Conservation (phyloP, 2,329 filamentous ascomycete genomes). For the Phialophora macrospora region DNA sequence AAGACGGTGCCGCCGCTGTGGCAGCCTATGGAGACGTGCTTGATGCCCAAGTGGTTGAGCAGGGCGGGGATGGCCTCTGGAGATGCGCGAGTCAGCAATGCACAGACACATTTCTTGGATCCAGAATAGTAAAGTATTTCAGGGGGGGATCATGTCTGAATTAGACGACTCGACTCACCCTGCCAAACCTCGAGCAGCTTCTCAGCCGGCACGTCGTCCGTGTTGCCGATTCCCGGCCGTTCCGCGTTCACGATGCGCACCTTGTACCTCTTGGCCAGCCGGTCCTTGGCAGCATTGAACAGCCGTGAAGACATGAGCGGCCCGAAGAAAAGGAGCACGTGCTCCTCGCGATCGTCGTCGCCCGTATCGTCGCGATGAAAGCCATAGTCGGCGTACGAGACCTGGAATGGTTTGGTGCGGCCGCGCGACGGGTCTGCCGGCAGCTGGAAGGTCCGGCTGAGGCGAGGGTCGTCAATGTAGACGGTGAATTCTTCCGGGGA, state of each 20-base stretch:
- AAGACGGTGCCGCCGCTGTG: slow-evolving; percentile 23
- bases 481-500: neutral
- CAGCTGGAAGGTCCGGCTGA: slow-evolving; percentile 9
- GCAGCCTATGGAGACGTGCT: slow-evolving; percentile 13
- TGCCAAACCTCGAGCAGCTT: slow-evolving; percentile 9
- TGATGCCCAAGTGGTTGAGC: slow-evolving; percentile 17
- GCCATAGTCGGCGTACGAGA: slow-evolving; percentile 13
- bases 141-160: neutral
- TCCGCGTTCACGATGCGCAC: slow-evolving; percentile 5
- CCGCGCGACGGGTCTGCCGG: slow-evolving; percentile 9
- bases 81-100: neutral
- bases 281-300: slow-evolving; percentile 5
- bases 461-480: slow-evolving; percentile 5
- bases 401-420: neutral
- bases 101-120: too few relatives aligned
- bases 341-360: slow-evolving; percentile 7
- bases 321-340: slow-evolving; percentile 7
- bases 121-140: neutral
- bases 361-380: slow-evolving; percentile 2
- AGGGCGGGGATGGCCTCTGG: slow-evolving; percentile 13
- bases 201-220: slow-evolving; percentile 10
- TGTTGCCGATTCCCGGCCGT: slow-evolving; percentile 7
- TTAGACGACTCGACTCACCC: slow-evolving; percentile 8
- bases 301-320: slow-evolving; percentile 8
- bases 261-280: slow-evolving; percentile 9